Percentiles rank a stretch among this genome's conserved stretches.
Conservation (phyloP, 2,329 filamentous ascomycete genomes). For the Trichoderma simmonsii region DNA sequence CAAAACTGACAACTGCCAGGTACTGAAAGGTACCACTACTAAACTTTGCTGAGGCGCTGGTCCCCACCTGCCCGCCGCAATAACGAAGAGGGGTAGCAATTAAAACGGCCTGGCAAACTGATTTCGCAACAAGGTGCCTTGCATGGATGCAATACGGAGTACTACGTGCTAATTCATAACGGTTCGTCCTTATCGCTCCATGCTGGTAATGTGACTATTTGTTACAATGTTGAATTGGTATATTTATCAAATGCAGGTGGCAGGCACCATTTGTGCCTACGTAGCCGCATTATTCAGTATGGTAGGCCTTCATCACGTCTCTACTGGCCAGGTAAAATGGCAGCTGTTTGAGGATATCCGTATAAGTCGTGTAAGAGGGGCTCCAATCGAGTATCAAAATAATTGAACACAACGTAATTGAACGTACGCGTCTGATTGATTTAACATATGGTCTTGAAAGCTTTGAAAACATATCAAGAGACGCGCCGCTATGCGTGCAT, state of each 20-base stretch:
- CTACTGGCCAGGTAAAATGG: neutral
- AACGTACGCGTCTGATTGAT: neutral
- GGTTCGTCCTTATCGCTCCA: neutral
- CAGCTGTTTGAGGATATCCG: neutral
- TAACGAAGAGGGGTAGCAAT: neutral
- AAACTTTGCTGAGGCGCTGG: neutral
- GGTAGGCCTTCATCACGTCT: neutral
- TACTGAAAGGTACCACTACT: neutral
- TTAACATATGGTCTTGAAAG: neutral
- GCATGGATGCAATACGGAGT: neutral
- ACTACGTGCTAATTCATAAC: neutral
- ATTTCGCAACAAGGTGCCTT: slow-evolving; percentile 3
- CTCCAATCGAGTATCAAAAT: neutral
- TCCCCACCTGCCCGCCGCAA: slow-evolving; percentile 1
- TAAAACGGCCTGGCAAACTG: neutral
- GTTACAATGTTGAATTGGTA: neutral
- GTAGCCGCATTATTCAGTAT: neutral
- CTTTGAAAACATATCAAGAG: neutral
- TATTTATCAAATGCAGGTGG: neutral
- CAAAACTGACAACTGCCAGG: neutral
- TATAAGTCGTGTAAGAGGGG: neutral
- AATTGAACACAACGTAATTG: neutral
- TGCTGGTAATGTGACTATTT: neutral
- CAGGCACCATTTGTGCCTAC: neutral
- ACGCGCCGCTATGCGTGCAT: neutral